phyloP scores from a whole-genome alignment of 2,329 filamentous ascomycete genomes.

The Aspergillus sp. region DNA sequence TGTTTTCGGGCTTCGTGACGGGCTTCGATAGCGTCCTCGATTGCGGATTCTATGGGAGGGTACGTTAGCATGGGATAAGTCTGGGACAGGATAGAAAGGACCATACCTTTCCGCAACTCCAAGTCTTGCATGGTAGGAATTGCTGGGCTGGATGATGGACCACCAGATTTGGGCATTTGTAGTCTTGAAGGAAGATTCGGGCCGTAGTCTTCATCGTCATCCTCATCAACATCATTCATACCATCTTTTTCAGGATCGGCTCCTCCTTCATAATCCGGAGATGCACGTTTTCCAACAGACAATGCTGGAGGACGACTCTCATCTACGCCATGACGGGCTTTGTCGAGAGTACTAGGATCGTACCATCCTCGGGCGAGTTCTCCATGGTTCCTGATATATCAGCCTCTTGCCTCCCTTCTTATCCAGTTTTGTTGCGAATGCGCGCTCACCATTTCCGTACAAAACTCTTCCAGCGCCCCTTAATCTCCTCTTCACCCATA shows the following conservation, averaged over 20 bases:
- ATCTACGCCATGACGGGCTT: slow-evolving; percentile 34
- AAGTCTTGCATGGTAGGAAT: slow-evolving; percentile 72
- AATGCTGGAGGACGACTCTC: slow-evolving; percentile 5
- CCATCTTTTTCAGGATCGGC: slow-evolving; percentile 3
- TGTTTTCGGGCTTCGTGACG: slow-evolving; percentile 25
- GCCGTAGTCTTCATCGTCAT: slow-evolving; percentile 55
- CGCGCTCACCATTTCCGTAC: slow-evolving; percentile 67
- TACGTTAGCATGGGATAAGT: neutral
- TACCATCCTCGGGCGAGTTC: slow-evolving; percentile 92
- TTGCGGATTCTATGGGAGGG: slow-evolving; percentile 20
- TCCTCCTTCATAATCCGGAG: slow-evolving; percentile 17
- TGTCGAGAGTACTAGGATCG: slow-evolving; percentile 64
- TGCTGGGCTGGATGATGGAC: slow-evolving; percentile 42
- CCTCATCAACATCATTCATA: slow-evolving; percentile 20
- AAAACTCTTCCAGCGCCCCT: slow-evolving; percentile 91
- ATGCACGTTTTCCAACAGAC: slow-evolving; percentile 5
- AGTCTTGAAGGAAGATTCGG: slow-evolving; percentile 41
- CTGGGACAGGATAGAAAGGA: neutral
- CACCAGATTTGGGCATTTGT: slow-evolving; percentile 4
- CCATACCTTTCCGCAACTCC: slow-evolving; percentile 37
- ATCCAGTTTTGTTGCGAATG: too few species aligned
- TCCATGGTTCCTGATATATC: slow-evolving; percentile 65
- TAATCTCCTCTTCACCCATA: slow-evolving; percentile 67
- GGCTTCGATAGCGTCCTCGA: slow-evolving; percentile 22
- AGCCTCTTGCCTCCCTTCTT: slow-evolving; percentile 25